Conservation (phyloP, 73 alveolate genomes). For the Paramecium primaurelia region DNA sequence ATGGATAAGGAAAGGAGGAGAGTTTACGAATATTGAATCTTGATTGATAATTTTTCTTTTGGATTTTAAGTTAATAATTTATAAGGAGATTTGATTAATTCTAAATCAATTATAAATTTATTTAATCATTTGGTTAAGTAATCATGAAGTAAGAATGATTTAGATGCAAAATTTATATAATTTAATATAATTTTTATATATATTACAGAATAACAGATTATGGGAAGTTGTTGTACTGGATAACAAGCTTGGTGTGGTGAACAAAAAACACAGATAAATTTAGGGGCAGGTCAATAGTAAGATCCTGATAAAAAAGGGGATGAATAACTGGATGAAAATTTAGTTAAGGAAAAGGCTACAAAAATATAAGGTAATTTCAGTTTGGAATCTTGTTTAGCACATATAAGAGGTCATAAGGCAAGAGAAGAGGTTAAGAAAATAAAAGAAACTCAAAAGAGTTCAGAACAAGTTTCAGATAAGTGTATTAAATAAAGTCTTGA, state of each 20-base stretch:
- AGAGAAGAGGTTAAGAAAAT: not conserved
- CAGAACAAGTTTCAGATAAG: not conserved
- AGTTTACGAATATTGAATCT: not conserved
- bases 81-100: not conserved
- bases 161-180: not conserved
- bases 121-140: not conserved
- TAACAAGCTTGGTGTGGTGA: not conserved
- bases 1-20: slow-evolving; percentile 53
- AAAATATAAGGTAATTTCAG: slow-evolving; percentile 10
- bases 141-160: not conserved
- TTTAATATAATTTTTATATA: not conserved
- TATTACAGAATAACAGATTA: slow-evolving; percentile 15
- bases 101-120: not conserved
- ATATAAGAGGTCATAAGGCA: slow-evolving; percentile 1
- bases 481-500: not conserved
- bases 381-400: not conserved
- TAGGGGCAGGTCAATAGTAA: not conserved
- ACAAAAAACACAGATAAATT: not conserved
- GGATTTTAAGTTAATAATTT: not conserved
- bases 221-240: slow-evolving; percentile 49
- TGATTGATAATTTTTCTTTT: not conserved
- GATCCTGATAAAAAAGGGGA: not conserved
- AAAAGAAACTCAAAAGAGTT: not conserved
- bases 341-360: not conserved
- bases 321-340: not conserved